A percentile compares a stretch with the other conserved stretches of the same genome.
Conservation (phyloP, 1,284 basidiomycete genomes). For the Neolentinus lepideus region DNA sequence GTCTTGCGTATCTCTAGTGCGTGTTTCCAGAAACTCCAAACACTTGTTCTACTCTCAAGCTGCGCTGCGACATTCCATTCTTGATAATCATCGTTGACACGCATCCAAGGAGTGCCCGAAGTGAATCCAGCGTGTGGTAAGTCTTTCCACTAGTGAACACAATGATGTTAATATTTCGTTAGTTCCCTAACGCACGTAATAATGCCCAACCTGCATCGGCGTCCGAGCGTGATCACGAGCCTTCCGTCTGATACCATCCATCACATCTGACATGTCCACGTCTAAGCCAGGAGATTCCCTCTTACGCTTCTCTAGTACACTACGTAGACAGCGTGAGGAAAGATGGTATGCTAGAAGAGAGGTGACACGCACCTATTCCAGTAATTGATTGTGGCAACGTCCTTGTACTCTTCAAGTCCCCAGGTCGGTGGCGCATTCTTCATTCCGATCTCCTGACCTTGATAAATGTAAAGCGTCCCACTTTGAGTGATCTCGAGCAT, state of each 20-base stretch:
- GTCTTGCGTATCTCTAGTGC: conserved; percentile 47
- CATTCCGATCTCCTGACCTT: conserved; percentile 69
- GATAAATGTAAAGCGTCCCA: conserved; percentile 69
- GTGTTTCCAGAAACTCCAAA: conserved; percentile 53
- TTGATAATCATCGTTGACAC: conserved; percentile 61
- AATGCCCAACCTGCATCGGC: conserved; percentile 45
- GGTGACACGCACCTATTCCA: conserved; percentile 28
- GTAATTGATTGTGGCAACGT: conserved; percentile 51
- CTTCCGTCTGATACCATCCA: conserved; percentile 50
- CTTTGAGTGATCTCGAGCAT: conserved; percentile 52
- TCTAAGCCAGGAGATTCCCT: conserved; percentile 28
- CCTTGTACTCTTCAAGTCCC: conserved; percentile 70
- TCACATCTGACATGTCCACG: conserved; percentile 51
- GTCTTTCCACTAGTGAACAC: conserved; percentile 46
- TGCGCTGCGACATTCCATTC: conserved; percentile 57
- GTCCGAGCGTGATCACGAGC: conserved; percentile 67
- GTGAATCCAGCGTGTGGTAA: conserved; percentile 58
- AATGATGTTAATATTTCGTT: not conserved
- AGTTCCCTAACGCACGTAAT: not conserved
- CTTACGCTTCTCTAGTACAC: conserved; percentile 32
- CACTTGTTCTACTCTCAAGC: conserved; percentile 37
- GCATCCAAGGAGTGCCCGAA: conserved; percentile 66
- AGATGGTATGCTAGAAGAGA: not conserved
- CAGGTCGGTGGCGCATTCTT: conserved; percentile 61
- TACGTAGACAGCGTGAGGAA: conserved; percentile 10